These are phyloP conservation scores for Kuraishia borneana DNA, from an alignment of 805 yeast genomes.

Conservation along the genomic window DNA sequence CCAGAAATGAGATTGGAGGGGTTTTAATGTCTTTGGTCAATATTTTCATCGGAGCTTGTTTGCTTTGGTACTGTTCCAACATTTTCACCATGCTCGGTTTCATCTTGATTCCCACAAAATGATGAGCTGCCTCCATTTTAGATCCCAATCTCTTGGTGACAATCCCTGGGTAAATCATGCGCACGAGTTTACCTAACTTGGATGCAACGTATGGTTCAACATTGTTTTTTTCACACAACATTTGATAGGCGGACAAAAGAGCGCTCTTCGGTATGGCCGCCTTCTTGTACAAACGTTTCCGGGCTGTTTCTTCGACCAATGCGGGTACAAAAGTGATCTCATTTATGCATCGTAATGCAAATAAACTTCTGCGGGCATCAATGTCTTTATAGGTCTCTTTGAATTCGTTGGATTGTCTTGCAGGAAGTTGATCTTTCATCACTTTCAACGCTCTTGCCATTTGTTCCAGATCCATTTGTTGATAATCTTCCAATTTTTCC, in stretches of 20 bases:
- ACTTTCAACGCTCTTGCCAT: no score
- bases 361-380: conserved; percentile 12
- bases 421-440: no score
- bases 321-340: conserved; percentile 9
- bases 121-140: conserved; percentile 72
- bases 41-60: no score
- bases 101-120: conserved; percentile 57
- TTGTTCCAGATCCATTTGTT: no score
- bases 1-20: no score
- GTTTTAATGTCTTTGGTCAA: no score
- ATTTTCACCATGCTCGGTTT: conserved; percentile 2
- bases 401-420: no score
- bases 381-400: no score
- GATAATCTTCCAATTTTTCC: no score
- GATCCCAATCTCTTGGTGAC: conserved; percentile 69
- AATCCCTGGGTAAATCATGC: conserved; percentile 50
- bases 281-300: no score
- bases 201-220: conserved; percentile 57
- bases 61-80: no score
- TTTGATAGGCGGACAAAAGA: conserved; percentile 12
- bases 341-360: conserved; percentile 13
- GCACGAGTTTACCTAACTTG: conserved; percentile 61
- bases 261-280: conserved; percentile 9
- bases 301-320: no score
- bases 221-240: conserved; percentile 10